Base-by-base conservation (phyloP, 2,329 filamentous ascomycete species). In the Colletotrichum horii region DNA sequence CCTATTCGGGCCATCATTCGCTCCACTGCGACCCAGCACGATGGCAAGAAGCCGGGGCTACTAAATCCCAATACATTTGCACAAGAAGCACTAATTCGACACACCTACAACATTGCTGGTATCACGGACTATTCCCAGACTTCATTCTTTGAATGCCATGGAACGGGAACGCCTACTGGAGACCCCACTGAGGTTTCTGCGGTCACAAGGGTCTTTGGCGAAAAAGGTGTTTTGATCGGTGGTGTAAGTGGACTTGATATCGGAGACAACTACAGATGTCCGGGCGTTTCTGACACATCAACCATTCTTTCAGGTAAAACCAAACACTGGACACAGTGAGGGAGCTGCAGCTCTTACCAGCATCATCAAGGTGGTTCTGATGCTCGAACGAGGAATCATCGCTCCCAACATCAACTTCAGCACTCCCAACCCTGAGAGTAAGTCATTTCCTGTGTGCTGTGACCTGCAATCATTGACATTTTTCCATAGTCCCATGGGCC, bases 111-210 rank as follows among this genome's bases (percentile, higher is more conserved):
- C 6, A 66, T 36, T 15, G 76, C 74, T 16, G 77, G 76, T 7
- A 64, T 77, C 76, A 74, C 61, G 8, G 76, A 76, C n/a, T 32
- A 77, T 11, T 52, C 66, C 6, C 52, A 81, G 52, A 83, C 82
- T 1, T 79, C 76, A 8, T 81, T 81, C 32, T 66, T 84, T 1
- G 83, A 88, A 74, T 84, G 83, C 26, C 88, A 89, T 36, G 87
- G 87, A 0, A 89, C 88, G 0, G 87, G 87, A 1, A 89, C 88
- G 0, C 66, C 77, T 2, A 81, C 80, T 0, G 88, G 88, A 0
- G 87, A 89, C 66, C 85, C 84, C 0, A 78, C 84, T 6, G 87
- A 88, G 68, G 80, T 83, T 2, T 68, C 66, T 0, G 85, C 85
- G 1, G 80, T 89, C 3, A 79, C 77, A 1, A 74, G 76, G 1